A percentile compares a stretch with the other conserved stretches of the same genome.
Evolutionary conservation across 768 basidiomycete genomes (phyloP).

Genomic region (Rhizopogon roseolus): DNA sequence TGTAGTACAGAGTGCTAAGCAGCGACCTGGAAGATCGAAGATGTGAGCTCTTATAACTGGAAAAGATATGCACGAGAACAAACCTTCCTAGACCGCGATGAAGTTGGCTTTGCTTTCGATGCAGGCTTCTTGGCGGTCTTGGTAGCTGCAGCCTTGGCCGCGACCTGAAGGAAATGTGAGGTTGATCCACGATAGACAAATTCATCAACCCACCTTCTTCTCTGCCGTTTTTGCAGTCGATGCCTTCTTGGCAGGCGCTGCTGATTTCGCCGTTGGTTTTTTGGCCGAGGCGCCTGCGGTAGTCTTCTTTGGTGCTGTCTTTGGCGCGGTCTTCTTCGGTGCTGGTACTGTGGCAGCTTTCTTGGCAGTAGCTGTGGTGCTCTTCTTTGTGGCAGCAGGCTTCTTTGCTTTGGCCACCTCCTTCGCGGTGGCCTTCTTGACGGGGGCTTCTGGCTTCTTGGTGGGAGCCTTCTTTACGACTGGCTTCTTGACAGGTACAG

Average conservation of each 20-base stretch:
- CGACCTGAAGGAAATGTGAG: slow-evolving; percentile 11
- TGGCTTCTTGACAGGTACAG: slow-evolving; percentile 12
- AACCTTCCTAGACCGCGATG: neutral
- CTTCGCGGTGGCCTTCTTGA: slow-evolving; percentile 30
- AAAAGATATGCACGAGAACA: neutral
- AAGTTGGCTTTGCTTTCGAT: slow-evolving; percentile 3
- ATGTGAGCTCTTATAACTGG: neutral
- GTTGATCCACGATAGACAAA: neutral
- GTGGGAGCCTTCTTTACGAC: slow-evolving; percentile 29
- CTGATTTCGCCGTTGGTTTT: slow-evolving; percentile 1
- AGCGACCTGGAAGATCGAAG: neutral
- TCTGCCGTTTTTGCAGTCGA: slow-evolving; percentile 20
- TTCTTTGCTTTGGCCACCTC: slow-evolving; percentile 28
- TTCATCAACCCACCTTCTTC: slow-evolving; percentile 14
- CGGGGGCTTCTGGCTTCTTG: slow-evolving; percentile 22
- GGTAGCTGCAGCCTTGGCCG: slow-evolving; percentile 24
- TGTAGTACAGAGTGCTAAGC: neutral
- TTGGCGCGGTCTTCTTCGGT: slow-evolving; percentile 24
- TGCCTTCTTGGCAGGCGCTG: slow-evolving; percentile 11
- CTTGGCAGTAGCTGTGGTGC: slow-evolving; percentile 26
- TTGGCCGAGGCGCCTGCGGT: slow-evolving; percentile 15
- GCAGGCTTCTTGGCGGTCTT: slow-evolving; percentile 23
- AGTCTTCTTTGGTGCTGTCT: slow-evolving; percentile 31
- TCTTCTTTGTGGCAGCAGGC: slow-evolving; percentile 28
- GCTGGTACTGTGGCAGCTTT: slow-evolving; percentile 23